Percentiles rank a stretch among this genome's conserved stretches.
phyloP scores from a whole-genome alignment of 2,329 filamentous ascomycete genomes.

The Exophiala spinifera region DNA sequence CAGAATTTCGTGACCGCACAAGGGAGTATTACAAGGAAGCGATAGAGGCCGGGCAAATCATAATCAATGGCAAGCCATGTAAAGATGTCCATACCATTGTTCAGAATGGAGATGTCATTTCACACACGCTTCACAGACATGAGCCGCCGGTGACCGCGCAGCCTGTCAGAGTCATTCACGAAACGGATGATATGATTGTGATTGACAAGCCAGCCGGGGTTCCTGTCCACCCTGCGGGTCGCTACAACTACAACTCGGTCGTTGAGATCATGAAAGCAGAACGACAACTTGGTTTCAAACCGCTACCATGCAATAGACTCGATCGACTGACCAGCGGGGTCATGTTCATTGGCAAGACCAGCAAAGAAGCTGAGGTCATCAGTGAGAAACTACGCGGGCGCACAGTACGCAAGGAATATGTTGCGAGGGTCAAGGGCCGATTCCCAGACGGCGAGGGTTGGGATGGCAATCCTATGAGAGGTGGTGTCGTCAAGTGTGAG shows the following conservation, averaged over 20 bases:
- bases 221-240: constrained; percentile 89
- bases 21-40: constrained; percentile 79
- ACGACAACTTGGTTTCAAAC: constrained; percentile 56
- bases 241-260: constrained; percentile 94
- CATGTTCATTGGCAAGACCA: constrained; percentile 94
- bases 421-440: constrained; percentile 83
- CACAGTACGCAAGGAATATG: constrained; percentile 90
- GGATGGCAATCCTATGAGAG: constrained; percentile 23
- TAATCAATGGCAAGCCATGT: constrained; percentile 72
- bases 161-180: constrained; percentile 78
- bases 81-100: constrained; percentile 23
- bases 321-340: constrained; percentile 92
- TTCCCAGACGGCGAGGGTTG: constrained; percentile 68
- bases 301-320: constrained; percentile 81
- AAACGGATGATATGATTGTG: constrained; percentile 89
- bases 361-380: constrained; percentile 73
- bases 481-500: constrained; percentile 78
- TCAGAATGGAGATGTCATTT: constrained; percentile 80
- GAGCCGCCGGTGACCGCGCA: constrained; percentile 87
- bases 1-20: constrained; percentile 87
- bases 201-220: constrained; percentile 96
- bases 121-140: constrained; percentile 90
- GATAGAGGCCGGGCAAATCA: constrained; percentile 74
- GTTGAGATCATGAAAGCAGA: constrained; percentile 90
- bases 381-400: constrained; percentile 72